A percentile compares a stretch with the other conserved stretches of the same genome.
Evolutionary conservation across 441 rosid species (phyloP).

Genomic region (Gossypium armourianum): DNA sequence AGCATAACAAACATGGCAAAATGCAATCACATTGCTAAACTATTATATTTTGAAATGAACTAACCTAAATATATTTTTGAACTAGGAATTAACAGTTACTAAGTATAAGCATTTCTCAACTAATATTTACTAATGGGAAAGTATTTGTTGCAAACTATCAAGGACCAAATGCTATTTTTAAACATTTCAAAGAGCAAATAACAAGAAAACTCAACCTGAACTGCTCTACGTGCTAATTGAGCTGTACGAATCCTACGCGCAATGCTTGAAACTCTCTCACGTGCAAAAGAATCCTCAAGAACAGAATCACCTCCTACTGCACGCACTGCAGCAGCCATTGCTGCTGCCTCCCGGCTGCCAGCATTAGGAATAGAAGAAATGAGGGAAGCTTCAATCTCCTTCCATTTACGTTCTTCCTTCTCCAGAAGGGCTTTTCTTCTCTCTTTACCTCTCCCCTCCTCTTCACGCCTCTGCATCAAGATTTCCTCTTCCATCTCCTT

Average conservation of each 20-base stretch:
- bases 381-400: constrained; percentile 99
- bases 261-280: constrained; percentile 96
- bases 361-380: constrained; percentile 97
- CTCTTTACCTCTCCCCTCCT: constrained; percentile 99
- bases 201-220: constrained; percentile 43
- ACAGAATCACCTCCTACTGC: constrained; percentile 99
- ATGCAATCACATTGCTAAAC: background rate
- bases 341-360: constrained; percentile 99
- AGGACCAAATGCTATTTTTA: background rate
- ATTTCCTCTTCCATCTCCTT: constrained; percentile 99
- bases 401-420: constrained; percentile 99
- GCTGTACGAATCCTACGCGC: constrained; percentile 86
- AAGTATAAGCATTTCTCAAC: background rate
- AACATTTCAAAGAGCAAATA: background rate
- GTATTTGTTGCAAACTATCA: background rate
- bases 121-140: background rate
- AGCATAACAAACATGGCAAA: background rate
- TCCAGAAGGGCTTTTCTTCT: constrained; percentile 96
- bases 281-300: constrained; percentile 95
- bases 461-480: constrained; percentile 97
- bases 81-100: background rate
- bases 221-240: constrained; percentile 88
- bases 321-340: constrained; percentile 99
- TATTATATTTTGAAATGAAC: background rate
- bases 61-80: background rate